Evolutionary conservation across 441 rosid genomes (phyloP).

Genomic region (Heliophila coronopifolia): DNA sequence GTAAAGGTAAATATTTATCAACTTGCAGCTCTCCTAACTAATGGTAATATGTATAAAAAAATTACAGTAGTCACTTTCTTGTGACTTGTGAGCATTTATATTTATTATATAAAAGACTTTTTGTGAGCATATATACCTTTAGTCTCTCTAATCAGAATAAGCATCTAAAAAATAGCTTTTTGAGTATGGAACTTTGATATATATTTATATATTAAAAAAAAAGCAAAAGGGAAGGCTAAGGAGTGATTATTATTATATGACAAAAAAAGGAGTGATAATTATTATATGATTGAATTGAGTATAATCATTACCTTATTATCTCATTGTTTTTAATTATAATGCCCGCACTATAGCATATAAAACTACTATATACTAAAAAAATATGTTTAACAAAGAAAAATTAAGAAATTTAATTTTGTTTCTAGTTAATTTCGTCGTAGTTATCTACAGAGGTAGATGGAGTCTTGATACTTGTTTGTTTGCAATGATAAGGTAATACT

Average conservation of each 20-base stretch:
- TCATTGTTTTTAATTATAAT: background rate
- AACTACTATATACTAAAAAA: background rate
- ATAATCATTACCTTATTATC: constrained; percentile 28
- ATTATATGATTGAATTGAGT: too few relatives aligned
- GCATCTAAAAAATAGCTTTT: constrained; percentile 26
- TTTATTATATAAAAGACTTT: too few relatives aligned
- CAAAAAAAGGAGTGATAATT: too few relatives aligned
- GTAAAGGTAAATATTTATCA: background rate
- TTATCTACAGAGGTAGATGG: background rate
- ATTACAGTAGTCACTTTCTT: too few relatives aligned
- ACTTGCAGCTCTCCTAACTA: background rate
- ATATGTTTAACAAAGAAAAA: background rate
- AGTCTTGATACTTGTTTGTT: too few relatives aligned
- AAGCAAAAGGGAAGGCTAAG: constrained; percentile 1
- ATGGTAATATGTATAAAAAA: too few relatives aligned
- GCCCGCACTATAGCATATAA: constrained; percentile 2
- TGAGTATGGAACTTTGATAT: background rate
- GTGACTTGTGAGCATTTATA: too few relatives aligned
- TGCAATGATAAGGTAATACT: too few relatives aligned
- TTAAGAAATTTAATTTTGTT: too few relatives aligned
- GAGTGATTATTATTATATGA: constrained; percentile 19
- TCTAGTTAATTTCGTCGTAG: background rate
- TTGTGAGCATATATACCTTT: constrained; percentile 6
- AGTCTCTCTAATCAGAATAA: constrained; percentile 19
- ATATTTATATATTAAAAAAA: too few relatives aligned